A percentile compares a stretch with the other conserved stretches of the same genome.
Conservation (phyloP, 768 basidiomycete genomes). For the Boletus huronensis region DNA sequence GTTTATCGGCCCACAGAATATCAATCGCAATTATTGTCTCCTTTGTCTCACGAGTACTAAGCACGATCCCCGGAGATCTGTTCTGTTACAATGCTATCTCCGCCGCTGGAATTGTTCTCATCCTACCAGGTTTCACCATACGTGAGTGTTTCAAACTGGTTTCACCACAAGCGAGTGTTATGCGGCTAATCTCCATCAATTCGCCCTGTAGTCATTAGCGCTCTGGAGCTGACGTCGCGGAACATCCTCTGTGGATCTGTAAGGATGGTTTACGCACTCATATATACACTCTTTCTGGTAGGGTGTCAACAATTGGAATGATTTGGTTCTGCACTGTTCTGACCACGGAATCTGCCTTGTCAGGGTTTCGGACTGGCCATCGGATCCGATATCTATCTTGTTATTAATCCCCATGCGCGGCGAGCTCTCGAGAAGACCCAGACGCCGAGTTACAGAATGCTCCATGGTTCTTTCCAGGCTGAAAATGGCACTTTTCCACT, state of each 20-base stretch:
- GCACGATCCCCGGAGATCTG: slow-evolving; percentile 65
- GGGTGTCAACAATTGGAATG: slow-evolving; percentile 10
- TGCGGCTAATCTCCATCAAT: neutral
- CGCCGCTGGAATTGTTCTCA: slow-evolving; percentile 85
- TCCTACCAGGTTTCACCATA: slow-evolving; percentile 84
- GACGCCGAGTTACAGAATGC: slow-evolving; percentile 39
- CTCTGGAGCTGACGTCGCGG: slow-evolving; percentile 76
- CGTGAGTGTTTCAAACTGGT: slow-evolving; percentile 54
- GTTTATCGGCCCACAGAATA: slow-evolving; percentile 47
- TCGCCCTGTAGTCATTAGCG: slow-evolving; percentile 56
- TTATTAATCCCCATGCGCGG: slow-evolving; percentile 59
- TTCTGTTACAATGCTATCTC: slow-evolving; percentile 93
- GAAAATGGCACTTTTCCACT: slow-evolving; percentile 45
- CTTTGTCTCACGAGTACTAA: slow-evolving; percentile 74
- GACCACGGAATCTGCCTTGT: neutral
- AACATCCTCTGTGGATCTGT: slow-evolving; percentile 82
- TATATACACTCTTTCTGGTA: slow-evolving; percentile 80
- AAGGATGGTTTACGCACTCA: slow-evolving; percentile 80
- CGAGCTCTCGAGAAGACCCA: slow-evolving; percentile 31
- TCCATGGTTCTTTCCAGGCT: slow-evolving; percentile 53
- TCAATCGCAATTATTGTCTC: slow-evolving; percentile 82
- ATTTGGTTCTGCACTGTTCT: neutral
- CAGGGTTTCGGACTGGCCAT: slow-evolving; percentile 84
- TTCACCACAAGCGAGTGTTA: slow-evolving; percentile 66
- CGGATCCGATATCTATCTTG: slow-evolving; percentile 76